phyloP scores from a whole-genome alignment of 139 green algal genomes.

The Haematococcus lacustris region DNA sequence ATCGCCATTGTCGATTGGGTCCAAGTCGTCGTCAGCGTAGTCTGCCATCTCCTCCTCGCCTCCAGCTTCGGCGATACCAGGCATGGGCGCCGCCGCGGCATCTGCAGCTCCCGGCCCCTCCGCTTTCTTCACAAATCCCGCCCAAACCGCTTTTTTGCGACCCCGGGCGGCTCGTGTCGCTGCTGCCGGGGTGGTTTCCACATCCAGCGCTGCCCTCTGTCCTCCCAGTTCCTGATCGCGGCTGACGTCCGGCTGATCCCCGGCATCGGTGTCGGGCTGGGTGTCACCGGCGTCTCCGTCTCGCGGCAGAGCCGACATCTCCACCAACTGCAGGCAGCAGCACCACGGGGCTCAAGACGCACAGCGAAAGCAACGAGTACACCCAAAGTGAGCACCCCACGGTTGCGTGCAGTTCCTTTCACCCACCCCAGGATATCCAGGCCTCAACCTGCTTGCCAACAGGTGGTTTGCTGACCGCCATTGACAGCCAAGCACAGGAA shows the following conservation, averaged over 20 bases:
- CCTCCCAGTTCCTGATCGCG: too few relatives aligned
- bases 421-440: conserved; percentile 15
- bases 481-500: not conserved
- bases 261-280: too few relatives aligned
- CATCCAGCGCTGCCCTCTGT: too few relatives aligned
- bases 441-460: not conserved
- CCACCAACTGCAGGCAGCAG: not conserved
- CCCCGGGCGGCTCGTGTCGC: not conserved
- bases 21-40: not conserved
- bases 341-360: not conserved
- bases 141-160: not conserved
- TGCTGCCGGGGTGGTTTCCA: too few relatives aligned
- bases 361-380: not conserved
- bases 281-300: too few relatives aligned
- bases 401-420: conserved; percentile 44
- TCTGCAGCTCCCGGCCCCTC: not conserved
- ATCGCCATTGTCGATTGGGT: conserved; percentile 8
- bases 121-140: not conserved
- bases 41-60: not conserved
- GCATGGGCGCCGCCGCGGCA: not conserved
- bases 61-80: not conserved
- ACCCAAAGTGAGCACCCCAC: not conserved
- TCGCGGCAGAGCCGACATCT: not conserved
- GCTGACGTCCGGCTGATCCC: too few relatives aligned
- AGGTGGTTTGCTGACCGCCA: not conserved